A percentile compares a stretch with the other conserved stretches of the same genome.
phyloP scores from a whole-genome alignment of 352 stramenopile genomes.

The Phytopythium delawarense region DNA sequence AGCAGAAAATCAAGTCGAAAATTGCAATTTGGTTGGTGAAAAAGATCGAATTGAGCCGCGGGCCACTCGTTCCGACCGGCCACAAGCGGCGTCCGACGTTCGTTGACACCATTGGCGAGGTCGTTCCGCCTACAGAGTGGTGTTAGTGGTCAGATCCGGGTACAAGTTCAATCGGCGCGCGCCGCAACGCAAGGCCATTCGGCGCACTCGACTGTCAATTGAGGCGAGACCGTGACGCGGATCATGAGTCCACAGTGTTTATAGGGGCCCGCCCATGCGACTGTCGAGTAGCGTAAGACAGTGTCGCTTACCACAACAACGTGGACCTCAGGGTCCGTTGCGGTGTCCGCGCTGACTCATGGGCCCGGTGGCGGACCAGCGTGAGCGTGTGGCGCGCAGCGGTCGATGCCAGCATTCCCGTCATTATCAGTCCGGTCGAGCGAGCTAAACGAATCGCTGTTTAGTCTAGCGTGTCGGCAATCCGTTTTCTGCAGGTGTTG shows the following conservation, averaged over 20 bases:
- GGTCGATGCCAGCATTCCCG: not conserved
- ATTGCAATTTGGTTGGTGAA: not conserved
- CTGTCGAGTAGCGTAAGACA: no score
- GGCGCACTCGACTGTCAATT: no score
- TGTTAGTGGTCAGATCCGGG: slow-evolving; percentile 3
- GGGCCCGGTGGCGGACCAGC: not conserved
- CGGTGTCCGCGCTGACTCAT: not conserved
- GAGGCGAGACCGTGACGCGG: no score
- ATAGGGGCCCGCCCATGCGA: not conserved
- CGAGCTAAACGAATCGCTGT: not conserved
- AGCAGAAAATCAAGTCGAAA: slow-evolving; percentile 6
- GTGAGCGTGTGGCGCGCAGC: not conserved
- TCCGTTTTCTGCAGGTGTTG: not conserved
- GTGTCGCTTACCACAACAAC: no score
- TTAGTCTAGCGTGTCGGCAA: not conserved
- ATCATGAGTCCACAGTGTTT: not conserved
- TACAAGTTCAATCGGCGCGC: not conserved
- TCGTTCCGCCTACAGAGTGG: not conserved
- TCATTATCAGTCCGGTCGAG: not conserved
- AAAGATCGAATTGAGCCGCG: not conserved
- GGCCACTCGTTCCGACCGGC: slow-evolving; percentile 5
- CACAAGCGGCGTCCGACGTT: not conserved
- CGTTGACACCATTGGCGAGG: not conserved
- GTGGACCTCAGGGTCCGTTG: no score
- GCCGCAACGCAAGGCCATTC: not conserved